These are phyloP conservation scores for Talaromyces rugulosus DNA, from an alignment of 2,329 filamentous ascomycete species.

Conservation along the genomic window DNA sequence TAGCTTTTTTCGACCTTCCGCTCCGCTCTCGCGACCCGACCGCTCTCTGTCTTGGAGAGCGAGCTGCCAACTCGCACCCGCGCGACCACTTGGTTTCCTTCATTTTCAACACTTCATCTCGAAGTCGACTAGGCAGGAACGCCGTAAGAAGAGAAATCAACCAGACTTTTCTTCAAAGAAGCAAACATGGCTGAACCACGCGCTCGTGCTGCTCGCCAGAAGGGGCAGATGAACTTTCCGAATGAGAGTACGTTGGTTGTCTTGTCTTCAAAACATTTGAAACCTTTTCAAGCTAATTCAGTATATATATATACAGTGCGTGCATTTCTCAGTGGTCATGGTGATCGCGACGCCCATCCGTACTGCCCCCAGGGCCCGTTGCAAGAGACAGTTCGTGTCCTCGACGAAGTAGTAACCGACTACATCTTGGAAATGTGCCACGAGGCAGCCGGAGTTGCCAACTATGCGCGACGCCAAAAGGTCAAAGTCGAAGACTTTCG, in stretches of 20 bases:
- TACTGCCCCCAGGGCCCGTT: slow-evolving; percentile 76
- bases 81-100: not conserved
- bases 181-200: slow-evolving; percentile 64
- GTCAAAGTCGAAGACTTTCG: slow-evolving; percentile 98
- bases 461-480: slow-evolving; percentile 85
- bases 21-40: not conserved
- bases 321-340: slow-evolving; percentile 42
- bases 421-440: slow-evolving; percentile 94
- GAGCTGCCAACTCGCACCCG: not conserved
- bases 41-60: not conserved
- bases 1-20: not conserved
- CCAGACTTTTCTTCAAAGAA: slow-evolving; percentile 3
- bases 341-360: slow-evolving; percentile 38
- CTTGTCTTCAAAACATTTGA: not conserved
- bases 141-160: not conserved
- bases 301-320: slow-evolving; percentile 27
- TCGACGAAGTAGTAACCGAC: slow-evolving; percentile 95
- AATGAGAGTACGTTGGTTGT: slow-evolving; percentile 61
- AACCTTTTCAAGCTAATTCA: not conserved
- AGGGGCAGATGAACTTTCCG: slow-evolving; percentile 75
- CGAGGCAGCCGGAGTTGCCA: slow-evolving; percentile 78
- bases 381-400: slow-evolving; percentile 74
- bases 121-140: not conserved
- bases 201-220: slow-evolving; percentile 72
- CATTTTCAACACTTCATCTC: not conserved